These are phyloP conservation scores for Annulohypoxylon truncatum DNA, from an alignment of 2,329 filamentous ascomycete species.

Conservation along the genomic window DNA sequence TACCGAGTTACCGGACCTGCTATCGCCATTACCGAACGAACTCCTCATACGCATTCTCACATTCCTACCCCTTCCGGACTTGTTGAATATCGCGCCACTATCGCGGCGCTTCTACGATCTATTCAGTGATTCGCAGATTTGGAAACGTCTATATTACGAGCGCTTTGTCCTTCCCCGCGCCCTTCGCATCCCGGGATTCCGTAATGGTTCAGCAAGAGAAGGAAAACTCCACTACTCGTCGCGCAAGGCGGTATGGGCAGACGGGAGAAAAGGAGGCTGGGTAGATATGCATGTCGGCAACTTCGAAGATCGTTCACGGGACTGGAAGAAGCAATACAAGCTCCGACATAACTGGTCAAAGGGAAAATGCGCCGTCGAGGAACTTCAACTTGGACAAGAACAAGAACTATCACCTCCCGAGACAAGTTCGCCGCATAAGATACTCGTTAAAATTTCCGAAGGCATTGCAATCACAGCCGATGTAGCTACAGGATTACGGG, in stretches of 20 bases:
- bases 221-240: slow-evolving; percentile 60
- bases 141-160: slow-evolving; percentile 89
- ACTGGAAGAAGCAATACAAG: slow-evolving; percentile 78
- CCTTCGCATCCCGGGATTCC: slow-evolving; percentile 76
- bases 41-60: slow-evolving; percentile 86
- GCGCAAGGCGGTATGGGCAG: slow-evolving; percentile 58
- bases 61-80: slow-evolving; percentile 74
- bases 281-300: slow-evolving; percentile 68
- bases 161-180: slow-evolving; percentile 87
- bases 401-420: slow-evolving; percentile 34
- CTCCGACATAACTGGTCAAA: slow-evolving; percentile 90
- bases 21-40: slow-evolving; percentile 86
- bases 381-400: slow-evolving; percentile 65
- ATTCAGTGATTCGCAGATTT: slow-evolving; percentile 84
- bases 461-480: slow-evolving; percentile 85
- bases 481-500: slow-evolving; percentile 74
- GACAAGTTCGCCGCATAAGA: slow-evolving; percentile 61
- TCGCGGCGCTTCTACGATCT: slow-evolving; percentile 80
- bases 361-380: slow-evolving; percentile 82
- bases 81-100: slow-evolving; percentile 73
- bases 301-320: slow-evolving; percentile 29
- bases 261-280: slow-evolving; percentile 58
- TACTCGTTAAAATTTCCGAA: slow-evolving; percentile 81
- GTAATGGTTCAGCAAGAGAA: slow-evolving; percentile 51
- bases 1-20: slow-evolving; percentile 61